These are phyloP conservation scores for Xylaria longipes DNA, from an alignment of 495 filamentous ascomycete species.

Conservation along the genomic window DNA sequence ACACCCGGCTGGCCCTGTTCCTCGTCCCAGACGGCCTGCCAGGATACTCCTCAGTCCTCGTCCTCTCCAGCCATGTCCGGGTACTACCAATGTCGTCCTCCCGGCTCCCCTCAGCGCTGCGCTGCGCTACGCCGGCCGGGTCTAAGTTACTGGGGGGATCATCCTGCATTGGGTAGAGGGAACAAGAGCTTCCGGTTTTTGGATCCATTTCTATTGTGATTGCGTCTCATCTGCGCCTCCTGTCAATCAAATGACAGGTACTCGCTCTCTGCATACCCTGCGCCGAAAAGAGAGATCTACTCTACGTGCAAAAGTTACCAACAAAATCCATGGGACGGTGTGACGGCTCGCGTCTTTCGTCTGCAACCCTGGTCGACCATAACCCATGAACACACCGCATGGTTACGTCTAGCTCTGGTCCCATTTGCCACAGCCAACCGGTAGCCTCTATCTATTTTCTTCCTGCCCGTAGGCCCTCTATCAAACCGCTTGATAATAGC, in stretches of 20 bases:
- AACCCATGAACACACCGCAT: conserved; percentile 2
- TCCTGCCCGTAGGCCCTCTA: conserved; percentile 12
- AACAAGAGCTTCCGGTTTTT: conserved; percentile 26
- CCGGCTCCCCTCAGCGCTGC: background rate
- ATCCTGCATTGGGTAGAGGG: conserved; percentile 22
- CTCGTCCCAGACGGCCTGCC: background rate
- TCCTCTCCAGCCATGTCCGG: background rate
- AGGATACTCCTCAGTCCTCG: background rate
- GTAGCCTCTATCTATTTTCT: conserved; percentile 35
- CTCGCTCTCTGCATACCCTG: conserved; percentile 19
- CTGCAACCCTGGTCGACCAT: conserved; percentile 10
- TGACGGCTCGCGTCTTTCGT: conserved; percentile 13
- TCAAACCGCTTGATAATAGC: conserved; percentile 27
- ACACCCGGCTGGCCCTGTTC: conserved; percentile 13
- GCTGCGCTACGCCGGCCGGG: conserved; percentile 2
- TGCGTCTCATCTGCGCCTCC: conserved; percentile 22
- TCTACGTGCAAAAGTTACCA: conserved; percentile 1
- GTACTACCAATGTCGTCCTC: background rate
- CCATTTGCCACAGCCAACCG: conserved; percentile 34
- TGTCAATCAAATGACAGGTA: conserved; percentile 25
- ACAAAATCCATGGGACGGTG: conserved; percentile 10
- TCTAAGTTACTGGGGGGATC: conserved; percentile 11
- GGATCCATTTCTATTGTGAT: conserved; percentile 19
- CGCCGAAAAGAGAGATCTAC: conserved; percentile 18
- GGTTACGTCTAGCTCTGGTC: conserved; percentile 4